Base-by-base conservation (phyloP, 176 grass and related monocot genomes). In the Phyllostachys edulis region DNA sequence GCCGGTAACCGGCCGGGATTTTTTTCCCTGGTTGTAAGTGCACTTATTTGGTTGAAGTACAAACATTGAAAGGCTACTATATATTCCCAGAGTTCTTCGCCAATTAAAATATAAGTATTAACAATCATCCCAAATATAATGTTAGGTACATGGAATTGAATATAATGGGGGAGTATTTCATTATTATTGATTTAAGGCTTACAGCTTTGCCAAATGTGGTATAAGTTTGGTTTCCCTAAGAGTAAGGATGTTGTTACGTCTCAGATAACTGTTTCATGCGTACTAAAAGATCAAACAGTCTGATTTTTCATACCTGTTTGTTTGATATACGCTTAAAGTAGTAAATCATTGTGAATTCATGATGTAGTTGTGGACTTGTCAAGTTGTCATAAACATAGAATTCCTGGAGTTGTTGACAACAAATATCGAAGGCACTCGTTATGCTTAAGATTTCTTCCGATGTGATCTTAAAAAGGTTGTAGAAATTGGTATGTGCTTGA, bases 61-160 rank as follows among this genome's bases (percentile, higher is more conserved):
- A 34, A 44, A 66, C 14, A 54, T 40, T 55, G 29, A 74, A 75
- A 29, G 76, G 50, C 50, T 89, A 37, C 40, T 60, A 21, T 26
- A 69, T 68, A 76, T 80, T 85, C 16, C 29, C 24, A 39, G n/a
- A 64, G 21, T 80, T 71, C 17, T 47, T 67, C 29, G 12, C 61
- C 39, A 89, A 68, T 34, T 50, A 84, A 63, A 80, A 79, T 32
- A 59, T 6, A 81, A 69, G 16, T 72, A 44, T 38, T 6, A 56
- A 39, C 18, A 73, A 59, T 84, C 47, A 71, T 78, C 29, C n/a
- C 9, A 62, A 71, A 61, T 71, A 46, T 23, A 71, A 38, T 18
- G 41, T 17, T 49, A 79, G 26, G 29, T 63, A 37, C 55, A 40
- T 57, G 45, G 21, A 60, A 15, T 14, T 69, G 27, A 88, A 57